These are phyloP conservation scores for Calcarisporium arbuscula DNA, from an alignment of 2,329 filamentous ascomycete species.

Conservation along the genomic window DNA sequence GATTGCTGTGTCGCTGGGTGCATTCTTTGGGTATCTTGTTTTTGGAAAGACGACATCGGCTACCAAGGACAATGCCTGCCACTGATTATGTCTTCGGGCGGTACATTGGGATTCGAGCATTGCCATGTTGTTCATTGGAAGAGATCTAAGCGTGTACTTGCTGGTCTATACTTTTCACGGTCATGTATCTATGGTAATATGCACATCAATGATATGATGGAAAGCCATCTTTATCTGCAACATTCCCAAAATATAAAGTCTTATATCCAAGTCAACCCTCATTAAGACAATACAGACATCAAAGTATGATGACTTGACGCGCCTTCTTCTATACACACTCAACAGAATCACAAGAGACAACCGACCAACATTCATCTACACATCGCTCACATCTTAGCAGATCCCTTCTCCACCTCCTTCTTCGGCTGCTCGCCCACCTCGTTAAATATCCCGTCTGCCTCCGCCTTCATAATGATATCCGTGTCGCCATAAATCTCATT, in stretches of 20 bases:
- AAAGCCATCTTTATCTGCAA: neutral
- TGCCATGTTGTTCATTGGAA: neutral
- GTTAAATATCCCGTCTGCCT: conserved; percentile 39
- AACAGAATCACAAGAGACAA: neutral
- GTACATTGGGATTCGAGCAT: no score
- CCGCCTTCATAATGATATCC: conserved; percentile 39
- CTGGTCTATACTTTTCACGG: neutral
- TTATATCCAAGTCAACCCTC: no score
- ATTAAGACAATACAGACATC: no score
- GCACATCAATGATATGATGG: neutral
- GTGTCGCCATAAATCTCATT: conserved; percentile 49
- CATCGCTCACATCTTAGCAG: conserved; percentile 27
- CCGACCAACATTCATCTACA: neutral
- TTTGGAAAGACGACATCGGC: conserved; percentile 68
- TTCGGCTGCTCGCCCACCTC: conserved; percentile 26
- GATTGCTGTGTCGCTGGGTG: conserved; percentile 81
- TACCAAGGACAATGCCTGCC: conserved; percentile 85
- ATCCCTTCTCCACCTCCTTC: conserved; percentile 20
- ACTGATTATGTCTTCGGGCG: conserved; percentile 59
- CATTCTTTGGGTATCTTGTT: conserved; percentile 78
- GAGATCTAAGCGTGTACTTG: neutral
- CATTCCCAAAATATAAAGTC: no score
- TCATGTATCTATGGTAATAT: neutral
- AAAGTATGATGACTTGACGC: no score
- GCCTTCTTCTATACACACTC: no score